Percentiles rank a stretch among this genome's conserved stretches.
Conservation (phyloP, 495 filamentous ascomycete species). For the Eremomyces bilateralis region DNA sequence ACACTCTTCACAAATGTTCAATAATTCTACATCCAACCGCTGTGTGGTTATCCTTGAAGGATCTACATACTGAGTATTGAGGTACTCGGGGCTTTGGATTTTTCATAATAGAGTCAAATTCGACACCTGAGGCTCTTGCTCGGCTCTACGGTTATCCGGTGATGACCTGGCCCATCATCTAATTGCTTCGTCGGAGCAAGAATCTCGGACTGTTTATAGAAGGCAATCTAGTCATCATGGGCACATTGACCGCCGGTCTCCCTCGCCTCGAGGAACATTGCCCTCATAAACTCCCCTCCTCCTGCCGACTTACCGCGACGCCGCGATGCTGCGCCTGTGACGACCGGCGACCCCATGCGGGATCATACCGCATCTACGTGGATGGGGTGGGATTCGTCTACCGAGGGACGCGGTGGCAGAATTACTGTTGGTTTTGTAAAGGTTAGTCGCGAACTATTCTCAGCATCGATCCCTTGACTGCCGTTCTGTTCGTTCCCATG, state of each 20-base stretch:
- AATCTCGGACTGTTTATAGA: no score
- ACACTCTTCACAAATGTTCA: no score
- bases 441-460: constrained; percentile 6
- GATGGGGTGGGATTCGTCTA: constrained; percentile 24
- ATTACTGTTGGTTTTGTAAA: constrained; percentile 27
- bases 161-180: no score
- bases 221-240: no score
- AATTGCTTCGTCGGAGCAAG: neutral
- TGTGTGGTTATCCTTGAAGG: no score
- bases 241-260: constrained; percentile 19
- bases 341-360: constrained; percentile 19
- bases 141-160: no score
- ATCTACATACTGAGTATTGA: no score
- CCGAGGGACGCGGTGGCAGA: constrained; percentile 22
- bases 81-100: no score
- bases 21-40: no score
- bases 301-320: constrained; percentile 22
- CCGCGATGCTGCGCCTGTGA: constrained; percentile 23
- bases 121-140: neutral
- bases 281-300: constrained; percentile 24
- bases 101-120: no score
- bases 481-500: no score
- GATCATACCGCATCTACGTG: constrained; percentile 20
- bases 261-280: constrained; percentile 19
- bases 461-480: neutral